Evolutionary conservation across 345 rosid species (phyloP), one percentile per base, ranked within the genome.

Genomic region (Pistacia atlantica): DNA sequence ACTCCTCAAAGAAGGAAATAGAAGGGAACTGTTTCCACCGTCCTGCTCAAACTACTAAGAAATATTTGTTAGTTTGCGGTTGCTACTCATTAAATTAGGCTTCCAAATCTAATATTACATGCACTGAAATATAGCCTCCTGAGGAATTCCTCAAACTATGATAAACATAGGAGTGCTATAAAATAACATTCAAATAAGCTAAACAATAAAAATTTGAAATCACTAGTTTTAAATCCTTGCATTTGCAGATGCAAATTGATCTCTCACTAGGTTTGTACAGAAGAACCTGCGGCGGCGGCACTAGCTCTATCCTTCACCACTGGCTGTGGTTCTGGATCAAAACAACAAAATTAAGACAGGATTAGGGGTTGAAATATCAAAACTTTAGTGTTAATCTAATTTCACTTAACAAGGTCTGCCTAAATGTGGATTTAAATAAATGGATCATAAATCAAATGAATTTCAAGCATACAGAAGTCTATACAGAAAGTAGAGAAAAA

Each of bases 281-380:
- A 51, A 0, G 81, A 69, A 55, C 65, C 73, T 13, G 78, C 31
- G 6, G 72, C 67, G 28, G 78, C 31, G 6, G 72, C 65, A 37
- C n/a, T 54, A 33, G 76, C 72, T 73, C 74, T 80, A 54, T 58
- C 80, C 81, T 79, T 86, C 71, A 74, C 81, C 25, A 57, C 76
- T 3, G 86, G 82, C 35, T 81, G 79, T 38, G 84, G 85, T 67
- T 80, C 89, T 84, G 75, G 49, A 63, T 11, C 76, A 74, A 74
- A 74, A 54, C 76, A 73, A 73, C 58, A 20, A 51, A n/a, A 1
- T 18, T 11, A 49, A 8, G 74, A 56, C 7, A 18, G 17, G 67
- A 25, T 10, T n/a, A 51, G 77, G 13, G 16, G 54, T 49, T 49
- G 54, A 49, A 49, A 49, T 2, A 13, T 49, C 54, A 49, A 9